Conservation (phyloP, 345 rosid genomes). For the Eucalyptus albens region DNA sequence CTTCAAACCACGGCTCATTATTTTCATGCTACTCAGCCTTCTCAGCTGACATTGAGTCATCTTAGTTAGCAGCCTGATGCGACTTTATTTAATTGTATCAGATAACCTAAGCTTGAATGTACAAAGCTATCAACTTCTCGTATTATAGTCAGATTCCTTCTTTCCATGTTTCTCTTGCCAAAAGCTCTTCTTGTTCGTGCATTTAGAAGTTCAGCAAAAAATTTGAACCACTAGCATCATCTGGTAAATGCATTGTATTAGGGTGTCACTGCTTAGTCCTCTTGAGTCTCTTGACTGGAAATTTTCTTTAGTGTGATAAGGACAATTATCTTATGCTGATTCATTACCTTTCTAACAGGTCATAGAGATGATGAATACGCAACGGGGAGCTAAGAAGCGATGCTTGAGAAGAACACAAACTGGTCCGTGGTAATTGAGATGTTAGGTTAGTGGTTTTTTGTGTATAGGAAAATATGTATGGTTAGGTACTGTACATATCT, state of each 20-base stretch:
- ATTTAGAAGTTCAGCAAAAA: not conserved
- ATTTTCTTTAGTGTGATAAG: not conserved
- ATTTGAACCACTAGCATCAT: not conserved
- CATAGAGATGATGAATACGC: conserved; percentile 42
- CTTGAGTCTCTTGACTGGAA: not conserved
- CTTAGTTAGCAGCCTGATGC: not conserved
- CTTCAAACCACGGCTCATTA: not conserved
- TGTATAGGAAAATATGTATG: not conserved
- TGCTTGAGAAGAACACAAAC: conserved; percentile 77
- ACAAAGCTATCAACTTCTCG: not conserved
- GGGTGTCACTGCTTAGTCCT: not conserved
- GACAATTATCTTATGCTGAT: not conserved
- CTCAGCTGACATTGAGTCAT: not conserved
- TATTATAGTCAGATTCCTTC: not conserved
- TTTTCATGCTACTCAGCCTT: not conserved
- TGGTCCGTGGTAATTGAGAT: conserved; percentile 66
- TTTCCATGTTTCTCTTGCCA: not conserved
- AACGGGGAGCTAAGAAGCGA: conserved; percentile 42
- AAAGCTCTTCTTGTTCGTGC: not conserved
- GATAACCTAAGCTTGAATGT: not conserved
- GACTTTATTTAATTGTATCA: not conserved
- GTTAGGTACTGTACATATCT: conserved; percentile 28
- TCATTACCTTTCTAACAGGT: conserved; percentile 22
- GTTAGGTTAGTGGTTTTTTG: conserved; percentile 1
- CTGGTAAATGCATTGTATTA: not conserved